phyloP scores from a whole-genome alignment of 2,329 filamentous ascomycete genomes.

The Acarospora socialis region DNA sequence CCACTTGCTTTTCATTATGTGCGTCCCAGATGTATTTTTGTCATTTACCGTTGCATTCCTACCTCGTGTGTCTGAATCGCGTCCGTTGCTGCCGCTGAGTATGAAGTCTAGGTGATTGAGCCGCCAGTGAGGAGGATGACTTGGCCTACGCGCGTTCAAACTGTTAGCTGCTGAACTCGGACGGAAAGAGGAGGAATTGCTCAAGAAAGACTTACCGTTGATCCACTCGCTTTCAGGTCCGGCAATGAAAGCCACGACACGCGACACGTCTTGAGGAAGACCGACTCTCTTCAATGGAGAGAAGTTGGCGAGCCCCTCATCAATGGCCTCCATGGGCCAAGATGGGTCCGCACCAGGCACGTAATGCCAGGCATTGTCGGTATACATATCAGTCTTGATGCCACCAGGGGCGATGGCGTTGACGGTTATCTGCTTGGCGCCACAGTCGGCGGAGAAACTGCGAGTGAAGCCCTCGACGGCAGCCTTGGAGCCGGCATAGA shows the following conservation, averaged over 20 bases:
- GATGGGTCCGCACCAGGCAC: slow-evolving; percentile 41
- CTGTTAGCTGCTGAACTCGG: too few species aligned
- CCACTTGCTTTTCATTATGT: too few species aligned
- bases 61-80: too few species aligned
- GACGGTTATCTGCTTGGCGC: slow-evolving; percentile 52
- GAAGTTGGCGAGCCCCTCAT: slow-evolving; percentile 39
- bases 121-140: too few species aligned
- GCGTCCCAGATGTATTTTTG: too few species aligned
- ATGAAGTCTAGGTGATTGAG: too few species aligned
- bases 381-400: slow-evolving; percentile 66
- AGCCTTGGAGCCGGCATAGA: slow-evolving; percentile 60
- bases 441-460: slow-evolving; percentile 57
- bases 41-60: too few species aligned
- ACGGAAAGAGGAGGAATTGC: too few species aligned
- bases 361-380: slow-evolving; percentile 53
- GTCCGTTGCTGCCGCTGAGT: too few species aligned
- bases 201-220: slow-evolving; percentile 27
- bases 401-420: slow-evolving; percentile 60
- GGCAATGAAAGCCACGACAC: slow-evolving; percentile 31
- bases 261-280: slow-evolving; percentile 36
- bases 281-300: slow-evolving; percentile 38
- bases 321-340: slow-evolving; percentile 40
- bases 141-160: too few species aligned
- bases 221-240: slow-evolving; percentile 28
- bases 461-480: slow-evolving; percentile 60